Percentiles rank a stretch among this genome's conserved stretches.
phyloP scores from a whole-genome alignment of 2,329 filamentous ascomycete species.

The Ceratocystiopsis sp. region DNA sequence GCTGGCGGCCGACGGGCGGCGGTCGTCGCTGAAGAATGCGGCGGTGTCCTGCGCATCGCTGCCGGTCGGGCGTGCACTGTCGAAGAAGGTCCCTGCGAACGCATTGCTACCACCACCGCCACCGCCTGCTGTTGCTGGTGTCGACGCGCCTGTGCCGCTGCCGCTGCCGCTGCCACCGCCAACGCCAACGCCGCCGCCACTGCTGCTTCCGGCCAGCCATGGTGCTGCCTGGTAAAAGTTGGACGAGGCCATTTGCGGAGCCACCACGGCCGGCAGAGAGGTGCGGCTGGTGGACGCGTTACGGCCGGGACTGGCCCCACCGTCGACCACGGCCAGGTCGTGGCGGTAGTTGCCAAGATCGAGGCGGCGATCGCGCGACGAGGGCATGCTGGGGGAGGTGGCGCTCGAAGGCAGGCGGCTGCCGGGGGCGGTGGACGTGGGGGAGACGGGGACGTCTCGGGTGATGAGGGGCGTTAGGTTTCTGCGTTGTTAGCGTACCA shows the following conservation, averaged over 20 bases:
- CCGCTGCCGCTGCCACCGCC: slow-evolving; percentile 18
- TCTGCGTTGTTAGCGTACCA: neutral
- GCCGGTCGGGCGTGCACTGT: slow-evolving; percentile 17
- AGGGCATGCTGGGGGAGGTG: slow-evolving; percentile 25
- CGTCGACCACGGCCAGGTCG: slow-evolving; percentile 50
- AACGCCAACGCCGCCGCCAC: slow-evolving; percentile 24
- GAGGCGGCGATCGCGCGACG: slow-evolving; percentile 39
- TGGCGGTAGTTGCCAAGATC: slow-evolving; percentile 55
- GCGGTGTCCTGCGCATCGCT: slow-evolving; percentile 47
- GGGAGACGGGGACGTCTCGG: slow-evolving; percentile 29
- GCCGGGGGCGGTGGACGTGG: slow-evolving; percentile 26
- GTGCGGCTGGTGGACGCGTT: slow-evolving; percentile 17
- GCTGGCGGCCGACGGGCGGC: slow-evolving; percentile 77
- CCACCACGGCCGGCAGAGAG: too few species aligned
- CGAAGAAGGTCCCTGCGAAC: too few species aligned
- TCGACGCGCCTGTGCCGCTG: too few species aligned
- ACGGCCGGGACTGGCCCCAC: slow-evolving; percentile 9
- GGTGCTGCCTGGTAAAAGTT: too few species aligned
- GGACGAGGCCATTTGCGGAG: slow-evolving; percentile 25
- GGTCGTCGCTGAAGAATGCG: slow-evolving; percentile 50
- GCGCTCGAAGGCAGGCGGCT: slow-evolving; percentile 17
- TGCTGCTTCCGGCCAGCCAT: slow-evolving; percentile 5
- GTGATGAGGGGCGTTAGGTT: slow-evolving; percentile 8
- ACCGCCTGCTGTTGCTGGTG: too few species aligned
- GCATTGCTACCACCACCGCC: too few species aligned